Conservation (phyloP, 2,329 filamentous ascomycete species). For the Cadophora luteo-olivacea region DNA sequence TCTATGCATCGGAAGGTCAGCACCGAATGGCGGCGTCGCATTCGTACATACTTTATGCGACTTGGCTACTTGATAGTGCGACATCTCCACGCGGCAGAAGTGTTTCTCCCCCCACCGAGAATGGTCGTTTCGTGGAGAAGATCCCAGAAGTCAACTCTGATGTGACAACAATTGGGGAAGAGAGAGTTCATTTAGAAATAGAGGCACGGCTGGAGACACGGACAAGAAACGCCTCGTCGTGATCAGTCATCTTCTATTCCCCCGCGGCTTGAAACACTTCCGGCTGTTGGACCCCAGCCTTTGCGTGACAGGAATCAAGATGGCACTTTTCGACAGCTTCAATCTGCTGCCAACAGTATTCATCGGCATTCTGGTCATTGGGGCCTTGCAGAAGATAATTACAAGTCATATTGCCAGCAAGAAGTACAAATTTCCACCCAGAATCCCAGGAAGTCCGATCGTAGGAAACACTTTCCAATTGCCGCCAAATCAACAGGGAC, state of each 20-base stretch:
- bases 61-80: neutral
- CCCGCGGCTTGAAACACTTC: neutral
- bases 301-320: neutral
- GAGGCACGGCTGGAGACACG: neutral
- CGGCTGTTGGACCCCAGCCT: neutral
- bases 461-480: constrained; percentile 38
- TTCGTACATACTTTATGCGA: neutral
- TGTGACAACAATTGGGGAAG: neutral
- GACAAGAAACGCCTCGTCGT: neutral
- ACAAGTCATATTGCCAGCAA: constrained; percentile 6
- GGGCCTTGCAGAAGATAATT: constrained; percentile 4
- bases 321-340: constrained; percentile 5
- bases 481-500: constrained; percentile 30
- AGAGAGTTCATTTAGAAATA: neutral
- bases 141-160: neutral
- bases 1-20: neutral
- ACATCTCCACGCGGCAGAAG: neutral
- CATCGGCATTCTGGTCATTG: neutral
- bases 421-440: constrained; percentile 37
- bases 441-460: constrained; percentile 33
- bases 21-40: neutral
- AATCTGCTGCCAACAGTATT: neutral
- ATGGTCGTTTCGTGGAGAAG: neutral
- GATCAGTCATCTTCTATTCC: neutral
- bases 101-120: neutral